A percentile compares a stretch with the other conserved stretches of the same genome.
These are phyloP conservation scores for Conoideocrella luteorostrata DNA, from an alignment of 2,329 filamentous ascomycete genomes.

Conservation along the genomic window DNA sequence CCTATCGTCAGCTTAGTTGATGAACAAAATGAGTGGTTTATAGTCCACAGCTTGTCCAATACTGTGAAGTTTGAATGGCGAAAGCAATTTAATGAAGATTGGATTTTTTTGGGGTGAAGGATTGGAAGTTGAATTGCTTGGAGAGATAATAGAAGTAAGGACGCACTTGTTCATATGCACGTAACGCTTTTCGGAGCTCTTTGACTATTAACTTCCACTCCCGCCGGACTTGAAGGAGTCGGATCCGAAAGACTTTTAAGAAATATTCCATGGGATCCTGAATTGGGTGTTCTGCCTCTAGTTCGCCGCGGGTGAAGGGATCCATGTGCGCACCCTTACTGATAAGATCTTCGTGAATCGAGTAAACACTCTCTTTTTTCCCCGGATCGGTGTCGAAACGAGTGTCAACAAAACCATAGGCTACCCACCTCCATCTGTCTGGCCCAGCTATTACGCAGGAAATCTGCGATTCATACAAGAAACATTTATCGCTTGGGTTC, in stretches of 20 bases:
- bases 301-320: not conserved
- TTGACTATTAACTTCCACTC: not conserved
- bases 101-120: too few species aligned
- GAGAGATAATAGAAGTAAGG: not conserved
- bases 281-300: not conserved
- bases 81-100: too few species aligned
- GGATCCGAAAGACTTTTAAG: not conserved
- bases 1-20: not conserved
- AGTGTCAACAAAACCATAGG: not conserved
- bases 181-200: not conserved
- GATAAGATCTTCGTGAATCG: not conserved
- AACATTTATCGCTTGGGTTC: not conserved
- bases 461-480: not conserved
- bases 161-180: not conserved
- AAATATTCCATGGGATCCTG: not conserved
- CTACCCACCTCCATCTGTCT: not conserved
- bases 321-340: not conserved
- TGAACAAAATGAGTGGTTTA: too few species aligned
- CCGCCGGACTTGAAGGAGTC: not conserved
- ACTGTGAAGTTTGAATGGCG: too few species aligned
- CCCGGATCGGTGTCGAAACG: not conserved
- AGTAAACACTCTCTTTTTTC: not conserved
- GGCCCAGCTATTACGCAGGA: not conserved
- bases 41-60: too few species aligned
- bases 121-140: too few species aligned